These are phyloP conservation scores for Cryptococcus deneoformans DNA, from an alignment of 1,284 basidiomycete genomes.

Conservation along the genomic window DNA sequence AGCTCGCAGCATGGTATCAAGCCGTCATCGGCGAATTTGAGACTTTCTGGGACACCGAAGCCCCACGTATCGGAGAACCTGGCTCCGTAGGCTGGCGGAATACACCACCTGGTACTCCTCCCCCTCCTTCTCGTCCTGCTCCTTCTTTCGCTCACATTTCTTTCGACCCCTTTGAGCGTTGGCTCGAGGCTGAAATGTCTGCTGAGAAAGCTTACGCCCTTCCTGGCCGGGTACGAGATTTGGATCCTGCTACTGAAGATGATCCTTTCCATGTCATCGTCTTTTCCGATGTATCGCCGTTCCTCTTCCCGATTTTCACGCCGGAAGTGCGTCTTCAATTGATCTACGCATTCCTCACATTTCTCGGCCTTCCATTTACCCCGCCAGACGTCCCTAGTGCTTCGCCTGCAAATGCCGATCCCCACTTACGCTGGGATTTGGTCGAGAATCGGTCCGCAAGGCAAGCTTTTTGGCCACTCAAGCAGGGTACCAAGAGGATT, in stretches of 20 bases:
- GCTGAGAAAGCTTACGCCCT: slow-evolving; percentile 53
- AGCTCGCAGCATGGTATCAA: slow-evolving; percentile 18
- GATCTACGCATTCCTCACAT: slow-evolving; percentile 70
- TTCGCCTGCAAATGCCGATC: slow-evolving; percentile 43
- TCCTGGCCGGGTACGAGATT: slow-evolving; percentile 61
- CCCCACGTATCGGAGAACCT: slow-evolving; percentile 52
- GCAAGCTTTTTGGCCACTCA: slow-evolving; percentile 31
- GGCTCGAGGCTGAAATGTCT: slow-evolving; percentile 62
- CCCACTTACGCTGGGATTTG: slow-evolving; percentile 41
- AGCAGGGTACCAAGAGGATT: slow-evolving; percentile 7
- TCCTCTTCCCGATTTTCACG: slow-evolving; percentile 63
- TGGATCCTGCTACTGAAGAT: slow-evolving; percentile 55
- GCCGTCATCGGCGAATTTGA: slow-evolving; percentile 48
- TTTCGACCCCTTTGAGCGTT: slow-evolving; percentile 64
- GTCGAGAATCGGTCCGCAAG: slow-evolving; percentile 24
- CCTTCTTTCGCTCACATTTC: background rate
- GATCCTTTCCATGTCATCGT: slow-evolving; percentile 79
- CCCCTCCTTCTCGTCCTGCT: background rate
- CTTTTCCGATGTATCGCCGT: slow-evolving; percentile 70
- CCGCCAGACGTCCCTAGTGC: slow-evolving; percentile 49
- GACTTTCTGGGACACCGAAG: slow-evolving; percentile 54
- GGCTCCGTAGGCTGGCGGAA: slow-evolving; percentile 50
- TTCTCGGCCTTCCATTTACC: slow-evolving; percentile 63
- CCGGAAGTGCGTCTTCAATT: slow-evolving; percentile 60
- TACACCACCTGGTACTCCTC: slow-evolving; percentile 1